Evolutionary conservation across 192 early-diverging fungal genomes (phyloP).

Genomic region (Rhizophagus prolifer): DNA sequence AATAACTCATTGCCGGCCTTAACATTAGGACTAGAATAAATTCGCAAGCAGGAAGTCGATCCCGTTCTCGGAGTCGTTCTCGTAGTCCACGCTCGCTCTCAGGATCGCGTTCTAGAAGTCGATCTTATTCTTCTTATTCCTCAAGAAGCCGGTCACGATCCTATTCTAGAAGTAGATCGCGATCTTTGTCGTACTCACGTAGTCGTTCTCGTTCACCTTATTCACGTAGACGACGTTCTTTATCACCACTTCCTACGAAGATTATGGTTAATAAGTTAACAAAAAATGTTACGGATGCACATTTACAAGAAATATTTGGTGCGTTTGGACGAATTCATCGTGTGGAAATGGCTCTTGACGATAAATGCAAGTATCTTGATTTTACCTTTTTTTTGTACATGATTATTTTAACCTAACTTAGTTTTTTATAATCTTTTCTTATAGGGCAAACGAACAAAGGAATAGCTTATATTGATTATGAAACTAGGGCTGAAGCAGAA

Average conservation of each 20-base stretch:
- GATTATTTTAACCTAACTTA: not conserved
- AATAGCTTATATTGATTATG: conserved; percentile 44
- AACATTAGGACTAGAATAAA: not conserved
- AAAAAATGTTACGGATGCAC: conserved; percentile 44
- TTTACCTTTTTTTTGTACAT: not conserved
- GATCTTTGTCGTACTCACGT: conserved; percentile 32
- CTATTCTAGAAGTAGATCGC: conserved; percentile 22
- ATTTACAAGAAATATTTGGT: conserved; percentile 45
- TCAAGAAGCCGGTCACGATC: conserved; percentile 32
- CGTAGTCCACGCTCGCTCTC: not conserved
- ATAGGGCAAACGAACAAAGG: conserved; percentile 43
- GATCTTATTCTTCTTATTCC: conserved; percentile 30
- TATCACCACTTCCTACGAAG: conserved; percentile 26
- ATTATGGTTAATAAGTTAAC: conserved; percentile 40
- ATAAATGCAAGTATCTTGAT: conserved; percentile 34
- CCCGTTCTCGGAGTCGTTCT: conserved; percentile 16
- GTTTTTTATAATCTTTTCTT: not conserved
- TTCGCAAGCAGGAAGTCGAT: conserved; percentile 18
- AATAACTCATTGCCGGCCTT: not conserved
- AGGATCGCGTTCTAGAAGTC: conserved; percentile 25
- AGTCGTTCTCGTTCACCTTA: conserved; percentile 26
- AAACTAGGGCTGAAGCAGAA: conserved; percentile 40
- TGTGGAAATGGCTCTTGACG: conserved; percentile 40
- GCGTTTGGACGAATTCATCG: conserved; percentile 35
- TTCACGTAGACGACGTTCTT: conserved; percentile 7